Conservation (phyloP, 257 asterid genomes). For the Nicotiana knightiana region DNA sequence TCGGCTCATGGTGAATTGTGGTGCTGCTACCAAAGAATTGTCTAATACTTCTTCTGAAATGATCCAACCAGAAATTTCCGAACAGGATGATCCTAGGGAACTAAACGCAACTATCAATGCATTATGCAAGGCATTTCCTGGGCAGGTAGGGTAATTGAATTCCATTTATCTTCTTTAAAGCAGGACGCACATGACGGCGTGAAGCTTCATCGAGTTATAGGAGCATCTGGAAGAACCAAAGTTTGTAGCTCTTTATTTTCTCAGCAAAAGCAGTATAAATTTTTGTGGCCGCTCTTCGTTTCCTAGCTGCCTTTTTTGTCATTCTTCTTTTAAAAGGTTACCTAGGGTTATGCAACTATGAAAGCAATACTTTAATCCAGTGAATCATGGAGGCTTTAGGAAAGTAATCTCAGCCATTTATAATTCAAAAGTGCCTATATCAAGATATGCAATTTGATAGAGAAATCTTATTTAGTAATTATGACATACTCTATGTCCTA, state of each 20-base stretch:
- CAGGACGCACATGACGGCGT: not conserved
- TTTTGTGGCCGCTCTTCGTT: not conserved
- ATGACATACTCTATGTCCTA: not conserved
- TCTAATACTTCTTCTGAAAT: not conserved
- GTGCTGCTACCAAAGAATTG: slow-evolving; percentile 33
- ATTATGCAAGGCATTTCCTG: slow-evolving; percentile 62
- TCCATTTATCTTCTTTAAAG: not conserved
- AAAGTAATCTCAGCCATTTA: not conserved
- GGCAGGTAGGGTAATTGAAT: slow-evolving; percentile 35
- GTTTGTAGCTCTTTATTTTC: not conserved
- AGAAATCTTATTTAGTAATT: not conserved
- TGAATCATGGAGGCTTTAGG: not conserved
- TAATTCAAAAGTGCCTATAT: not conserved
- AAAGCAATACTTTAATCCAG: not conserved
- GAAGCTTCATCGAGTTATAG: not conserved
- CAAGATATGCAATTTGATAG: not conserved
- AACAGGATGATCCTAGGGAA: slow-evolving; percentile 16
- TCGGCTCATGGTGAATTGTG: slow-evolving; percentile 84
- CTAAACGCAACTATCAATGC: slow-evolving; percentile 58
- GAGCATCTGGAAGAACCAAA: not conserved
- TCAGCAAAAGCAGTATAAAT: not conserved
- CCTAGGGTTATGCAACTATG: not conserved
- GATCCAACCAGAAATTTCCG: not conserved
- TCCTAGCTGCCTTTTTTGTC: not conserved
- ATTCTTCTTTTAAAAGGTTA: not conserved